These are phyloP conservation scores for Arthonia radiata DNA, from an alignment of 495 filamentous ascomycete species.

Conservation along the genomic window DNA sequence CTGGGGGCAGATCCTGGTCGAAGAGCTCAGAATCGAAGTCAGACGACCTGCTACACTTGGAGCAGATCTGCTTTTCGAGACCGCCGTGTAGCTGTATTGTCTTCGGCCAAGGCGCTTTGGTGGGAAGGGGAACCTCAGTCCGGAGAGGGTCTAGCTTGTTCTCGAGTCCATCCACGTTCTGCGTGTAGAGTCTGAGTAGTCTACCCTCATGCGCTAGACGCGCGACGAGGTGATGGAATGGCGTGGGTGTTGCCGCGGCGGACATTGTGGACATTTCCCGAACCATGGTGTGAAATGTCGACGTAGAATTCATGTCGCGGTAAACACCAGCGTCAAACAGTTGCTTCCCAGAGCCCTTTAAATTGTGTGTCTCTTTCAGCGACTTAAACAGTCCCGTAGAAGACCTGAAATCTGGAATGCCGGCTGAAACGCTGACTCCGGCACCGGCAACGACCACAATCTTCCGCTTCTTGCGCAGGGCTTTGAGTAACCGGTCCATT, in stretches of 20 bases:
- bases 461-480: conserved; percentile 71
- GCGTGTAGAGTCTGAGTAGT: conserved; percentile 71
- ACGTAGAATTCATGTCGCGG: conserved; percentile 63
- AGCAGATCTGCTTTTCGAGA: conserved; percentile 84
- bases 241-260: conserved; percentile 50
- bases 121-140: conserved; percentile 45
- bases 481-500: conserved; percentile 46
- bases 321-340: conserved; percentile 96
- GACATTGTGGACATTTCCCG: conserved; percentile 58
- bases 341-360: conserved; percentile 84
- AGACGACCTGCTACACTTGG: conserved; percentile 59
- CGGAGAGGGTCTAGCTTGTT: conserved; percentile 60
- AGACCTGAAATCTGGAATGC: conserved; percentile 93
- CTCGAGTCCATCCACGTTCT: conserved; percentile 91
- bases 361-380: conserved; percentile 57
- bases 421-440: conserved; percentile 87
- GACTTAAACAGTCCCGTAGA: conserved; percentile 66
- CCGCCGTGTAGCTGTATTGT: conserved; percentile 90
- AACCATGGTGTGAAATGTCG: conserved; percentile 87
- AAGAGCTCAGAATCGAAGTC: conserved; percentile 62
- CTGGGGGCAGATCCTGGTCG: conserved; percentile 55
- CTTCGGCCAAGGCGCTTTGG: conserved; percentile 74
- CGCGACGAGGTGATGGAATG: conserved; percentile 84
- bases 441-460: conserved; percentile 93
- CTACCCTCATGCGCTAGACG: conserved; percentile 72